A percentile compares a stretch with the other conserved stretches of the same genome.
Conservation (phyloP, 2,329 filamentous ascomycete species). For the Colletotrichum incanum region DNA sequence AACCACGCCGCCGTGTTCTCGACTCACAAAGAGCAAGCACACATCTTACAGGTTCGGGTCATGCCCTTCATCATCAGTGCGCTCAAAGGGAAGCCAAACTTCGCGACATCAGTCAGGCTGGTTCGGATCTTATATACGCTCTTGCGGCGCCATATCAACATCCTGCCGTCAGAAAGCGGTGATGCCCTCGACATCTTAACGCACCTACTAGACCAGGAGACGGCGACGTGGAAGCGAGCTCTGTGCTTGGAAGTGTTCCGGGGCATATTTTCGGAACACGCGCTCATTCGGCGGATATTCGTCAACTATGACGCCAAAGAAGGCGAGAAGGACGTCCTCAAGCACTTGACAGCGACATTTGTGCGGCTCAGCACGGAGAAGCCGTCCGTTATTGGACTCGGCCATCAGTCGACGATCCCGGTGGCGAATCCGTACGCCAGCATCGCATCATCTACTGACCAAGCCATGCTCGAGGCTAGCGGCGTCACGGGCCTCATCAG, state of each 20-base stretch:
- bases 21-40: constrained; percentile 83
- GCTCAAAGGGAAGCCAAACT: constrained; percentile 83
- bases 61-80: constrained; percentile 88
- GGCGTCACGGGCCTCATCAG: constrained; percentile 91
- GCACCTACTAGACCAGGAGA: constrained; percentile 90
- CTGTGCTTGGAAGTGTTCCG: constrained; percentile 93
- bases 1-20: constrained; percentile 88
- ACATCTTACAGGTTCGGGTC: constrained; percentile 82
- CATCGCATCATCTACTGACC: constrained; percentile 77
- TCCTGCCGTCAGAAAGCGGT: constrained; percentile 84
- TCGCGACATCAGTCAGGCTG: constrained; percentile 86
- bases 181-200: constrained; percentile 87
- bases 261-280: constrained; percentile 86
- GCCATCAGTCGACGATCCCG: constrained; percentile 89
- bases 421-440: constrained; percentile 70
- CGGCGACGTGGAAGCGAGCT: constrained; percentile 86
- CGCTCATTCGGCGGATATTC: constrained; percentile 85
- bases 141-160: constrained; percentile 82
- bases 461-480: constrained; percentile 90
- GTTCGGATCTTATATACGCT: constrained; percentile 88
- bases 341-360: constrained; percentile 87
- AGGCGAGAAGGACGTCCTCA: constrained; percentile 82
- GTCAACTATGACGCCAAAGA: constrained; percentile 82
- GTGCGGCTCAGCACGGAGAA: constrained; percentile 95
- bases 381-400: constrained; percentile 88